Percentiles rank a stretch among this genome's conserved stretches.
phyloP scores from a whole-genome alignment of 2,329 filamentous ascomycete species.

The Trichoderma cornu-damae region DNA sequence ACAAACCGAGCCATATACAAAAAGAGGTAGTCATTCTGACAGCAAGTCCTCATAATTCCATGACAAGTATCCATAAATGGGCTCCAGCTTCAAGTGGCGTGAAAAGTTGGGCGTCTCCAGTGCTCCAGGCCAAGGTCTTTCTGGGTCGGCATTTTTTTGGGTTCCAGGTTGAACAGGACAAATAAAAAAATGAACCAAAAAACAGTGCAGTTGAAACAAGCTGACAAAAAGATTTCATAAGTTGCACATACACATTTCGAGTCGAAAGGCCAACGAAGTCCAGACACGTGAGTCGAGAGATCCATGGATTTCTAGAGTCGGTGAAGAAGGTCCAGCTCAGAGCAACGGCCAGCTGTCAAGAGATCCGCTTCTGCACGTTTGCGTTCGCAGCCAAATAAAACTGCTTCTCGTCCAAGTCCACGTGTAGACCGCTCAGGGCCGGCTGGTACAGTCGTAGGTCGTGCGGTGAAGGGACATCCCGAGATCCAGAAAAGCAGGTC shows the following conservation, averaged over 20 bases:
- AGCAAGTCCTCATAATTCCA: constrained; percentile 23
- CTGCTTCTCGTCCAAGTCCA: constrained; percentile 24
- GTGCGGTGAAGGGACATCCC: constrained; percentile 8
- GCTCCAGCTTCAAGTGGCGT: constrained; percentile 4
- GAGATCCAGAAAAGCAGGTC: constrained; percentile 20
- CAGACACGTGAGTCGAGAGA: constrained; percentile 14
- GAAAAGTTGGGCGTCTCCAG: constrained; percentile 9
- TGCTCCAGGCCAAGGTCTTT: constrained; percentile 8
- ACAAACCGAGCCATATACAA: constrained; percentile 27
- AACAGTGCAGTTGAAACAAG: constrained; percentile 10
- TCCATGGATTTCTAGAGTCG: constrained; percentile 7
- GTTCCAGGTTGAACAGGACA: background rate
- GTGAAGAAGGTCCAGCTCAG: constrained; percentile 16
- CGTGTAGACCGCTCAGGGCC: constrained; percentile 8
- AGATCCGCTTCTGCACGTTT: constrained; percentile 24
- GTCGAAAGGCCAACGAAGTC: constrained; percentile 10
- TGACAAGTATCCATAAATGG: constrained; percentile 13
- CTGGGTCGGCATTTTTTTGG: background rate
- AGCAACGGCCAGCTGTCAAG: constrained; percentile 15
- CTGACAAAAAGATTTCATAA: constrained; percentile 2
- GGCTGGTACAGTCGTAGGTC: constrained; percentile 9
- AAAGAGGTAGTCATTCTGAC: constrained; percentile 17
- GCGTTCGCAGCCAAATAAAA: constrained; percentile 34
- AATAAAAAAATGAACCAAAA: no score
- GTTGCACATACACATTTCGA: constrained; percentile 11